Evolutionary conservation across 495 filamentous ascomycete species (phyloP), one percentile per base, ranked within the genome.

Genomic region (Xylaria scruposa): DNA sequence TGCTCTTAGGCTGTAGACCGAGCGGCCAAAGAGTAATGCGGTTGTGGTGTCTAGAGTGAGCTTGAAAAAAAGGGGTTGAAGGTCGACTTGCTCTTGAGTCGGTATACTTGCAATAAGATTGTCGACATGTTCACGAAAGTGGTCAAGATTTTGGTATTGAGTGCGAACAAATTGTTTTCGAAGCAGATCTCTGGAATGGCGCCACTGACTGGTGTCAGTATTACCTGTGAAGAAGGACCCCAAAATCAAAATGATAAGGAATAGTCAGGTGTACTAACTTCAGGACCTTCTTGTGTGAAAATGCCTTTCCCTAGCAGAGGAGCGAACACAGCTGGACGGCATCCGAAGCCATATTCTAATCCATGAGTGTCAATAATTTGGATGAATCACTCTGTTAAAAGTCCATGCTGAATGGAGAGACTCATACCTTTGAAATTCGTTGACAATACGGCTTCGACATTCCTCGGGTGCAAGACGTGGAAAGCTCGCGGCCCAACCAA

Each of bases 151-250:
- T 26, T 77, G 70, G 40, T 76, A 72, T 56, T 88, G 87, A 21
- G 83, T 82, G 7, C 85, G 84, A 31, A 81, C 80, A 68, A 90
- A 90, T 44, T 88, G 85, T 7, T 83, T 86, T 0, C 86, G 84
- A 19, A 90, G 81, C 1, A 76, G 70, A 15, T 71, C 58, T 0
- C 76, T 36, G 3, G 74, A 76, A 67, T 74, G 70, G n/a, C 42
- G 40, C 56, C 56, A 38, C 31, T 44, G 46, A 6, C 7, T 47
- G 19, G 5, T 47, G 17, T 47, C 17, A 2, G 7, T 8, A 24
- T 29, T 53, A 7, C 26, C 49, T 26, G 9, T 21, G 13, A 24
- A 53, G n/a, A 26, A 53, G 49, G 13, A 2, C 44, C 0, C 17
- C 4, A 15, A 49, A 49, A 49, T 6, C 9, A 56, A 56, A 24